Percentiles rank a stretch among this genome's conserved stretches.
Conservation (phyloP, 345 rosid species). For the Angophora floribunda region DNA sequence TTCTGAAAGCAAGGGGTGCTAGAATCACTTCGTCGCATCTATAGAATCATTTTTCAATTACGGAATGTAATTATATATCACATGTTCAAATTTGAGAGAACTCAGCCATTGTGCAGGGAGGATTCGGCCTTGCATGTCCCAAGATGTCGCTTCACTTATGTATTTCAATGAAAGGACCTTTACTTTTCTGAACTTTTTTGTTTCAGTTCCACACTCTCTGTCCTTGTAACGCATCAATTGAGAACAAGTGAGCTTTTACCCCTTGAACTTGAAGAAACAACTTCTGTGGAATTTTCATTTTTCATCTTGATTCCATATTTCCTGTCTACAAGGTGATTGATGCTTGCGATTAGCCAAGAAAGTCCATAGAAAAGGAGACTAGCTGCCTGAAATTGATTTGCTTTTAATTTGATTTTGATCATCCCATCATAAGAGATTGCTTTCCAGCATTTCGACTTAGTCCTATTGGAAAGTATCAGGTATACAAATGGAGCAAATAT, state of each 20-base stretch:
- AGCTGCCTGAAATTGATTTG: background rate
- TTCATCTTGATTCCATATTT: background rate
- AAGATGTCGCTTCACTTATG: too few species aligned
- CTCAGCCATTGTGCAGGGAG: background rate
- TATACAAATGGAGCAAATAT: background rate
- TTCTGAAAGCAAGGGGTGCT: background rate
- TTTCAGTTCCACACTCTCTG: background rate
- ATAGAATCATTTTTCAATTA: background rate
- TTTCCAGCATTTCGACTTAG: too few species aligned
- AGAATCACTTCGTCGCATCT: background rate
- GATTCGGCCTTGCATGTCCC: too few species aligned
- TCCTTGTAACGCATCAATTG: background rate
- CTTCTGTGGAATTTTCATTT: background rate
- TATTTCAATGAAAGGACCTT: background rate
- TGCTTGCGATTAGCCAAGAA: background rate
- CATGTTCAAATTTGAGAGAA: background rate
- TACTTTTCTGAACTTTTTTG: background rate
- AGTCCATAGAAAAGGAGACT: background rate
- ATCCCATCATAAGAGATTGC: background rate
- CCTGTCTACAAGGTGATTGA: background rate
- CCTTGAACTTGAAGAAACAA: background rate
- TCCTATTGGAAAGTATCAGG: too few species aligned
- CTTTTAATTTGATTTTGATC: background rate
- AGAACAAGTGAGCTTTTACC: background rate
- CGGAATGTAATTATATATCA: background rate